Evolutionary conservation across 768 basidiomycete genomes (phyloP).

Genomic region (Suillus subalutaceus): DNA sequence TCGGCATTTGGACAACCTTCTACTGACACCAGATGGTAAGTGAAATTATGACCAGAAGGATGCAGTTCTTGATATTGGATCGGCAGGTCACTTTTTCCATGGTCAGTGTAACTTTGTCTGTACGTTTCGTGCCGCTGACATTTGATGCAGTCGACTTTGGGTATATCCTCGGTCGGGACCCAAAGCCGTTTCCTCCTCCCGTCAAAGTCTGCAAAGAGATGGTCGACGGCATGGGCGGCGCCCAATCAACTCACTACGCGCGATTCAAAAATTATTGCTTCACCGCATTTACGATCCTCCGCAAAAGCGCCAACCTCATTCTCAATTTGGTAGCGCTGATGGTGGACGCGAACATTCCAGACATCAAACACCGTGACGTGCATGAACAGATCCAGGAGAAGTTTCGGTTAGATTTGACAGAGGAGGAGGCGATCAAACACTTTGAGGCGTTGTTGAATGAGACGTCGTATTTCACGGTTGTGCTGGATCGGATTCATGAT

Average conservation of each 20-base stretch:
- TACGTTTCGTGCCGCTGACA: slow-evolving; percentile 16
- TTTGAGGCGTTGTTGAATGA: slow-evolving; percentile 94
- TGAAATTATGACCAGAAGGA: slow-evolving; percentile 9
- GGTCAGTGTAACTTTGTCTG: slow-evolving; percentile 48
- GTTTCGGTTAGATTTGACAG: slow-evolving; percentile 90
- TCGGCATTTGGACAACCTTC: slow-evolving; percentile 93
- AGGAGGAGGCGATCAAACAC: slow-evolving; percentile 97
- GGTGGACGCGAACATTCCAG: slow-evolving; percentile 97
- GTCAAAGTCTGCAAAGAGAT: slow-evolving; percentile 99
- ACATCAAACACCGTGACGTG: slow-evolving; percentile 90
- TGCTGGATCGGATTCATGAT: slow-evolving; percentile 93
- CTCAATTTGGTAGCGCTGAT: slow-evolving; percentile 95
- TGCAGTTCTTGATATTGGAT: slow-evolving; percentile 1
- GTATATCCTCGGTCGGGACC: slow-evolving; percentile 96
- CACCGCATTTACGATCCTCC: slow-evolving; percentile 95
- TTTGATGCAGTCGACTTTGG: slow-evolving; percentile 85
- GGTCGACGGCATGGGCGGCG: slow-evolving; percentile 99
- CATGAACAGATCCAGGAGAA: slow-evolving; percentile 94
- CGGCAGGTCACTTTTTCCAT: slow-evolving; percentile 91
- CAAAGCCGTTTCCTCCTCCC: slow-evolving; percentile 96
- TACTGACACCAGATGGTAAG: slow-evolving; percentile 88
- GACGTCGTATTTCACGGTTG: slow-evolving; percentile 90
- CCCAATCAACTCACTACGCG: slow-evolving; percentile 91
- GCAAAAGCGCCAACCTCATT: slow-evolving; percentile 97
- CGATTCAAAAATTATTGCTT: slow-evolving; percentile 97